A percentile compares a stretch with the other conserved stretches of the same genome.
These are phyloP conservation scores for Euphorbia schlechtendalii DNA, from an alignment of 441 rosid genomes.

Conservation along the genomic window DNA sequence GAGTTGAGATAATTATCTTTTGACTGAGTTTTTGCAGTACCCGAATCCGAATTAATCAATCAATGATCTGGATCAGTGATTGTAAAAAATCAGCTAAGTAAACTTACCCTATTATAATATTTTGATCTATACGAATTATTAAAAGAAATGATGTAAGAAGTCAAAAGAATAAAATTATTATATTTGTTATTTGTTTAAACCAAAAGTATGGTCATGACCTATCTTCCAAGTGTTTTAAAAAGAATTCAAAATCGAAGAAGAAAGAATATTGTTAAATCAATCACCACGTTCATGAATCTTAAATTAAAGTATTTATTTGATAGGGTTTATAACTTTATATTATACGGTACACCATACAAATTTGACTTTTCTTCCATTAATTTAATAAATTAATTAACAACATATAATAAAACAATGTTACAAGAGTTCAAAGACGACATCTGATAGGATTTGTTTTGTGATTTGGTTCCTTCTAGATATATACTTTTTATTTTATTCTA, in stretches of 20 bases:
- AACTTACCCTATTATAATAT: too few species aligned
- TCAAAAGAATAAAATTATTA: neutral
- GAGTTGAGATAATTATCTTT: too few species aligned
- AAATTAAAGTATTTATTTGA: neutral
- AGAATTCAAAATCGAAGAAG: neutral
- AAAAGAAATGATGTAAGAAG: neutral
- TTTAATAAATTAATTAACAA: neutral
- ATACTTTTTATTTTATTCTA: neutral
- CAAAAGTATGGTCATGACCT: neutral
- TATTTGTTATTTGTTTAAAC: neutral
- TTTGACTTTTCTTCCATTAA: constrained; percentile 14
- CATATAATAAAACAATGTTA: neutral
- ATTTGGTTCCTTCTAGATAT: constrained; percentile 5
- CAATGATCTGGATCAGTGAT: too few species aligned
- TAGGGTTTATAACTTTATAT: neutral
- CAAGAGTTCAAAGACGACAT: constrained; percentile 7
- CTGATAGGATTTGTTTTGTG: neutral
- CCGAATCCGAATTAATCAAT: too few species aligned
- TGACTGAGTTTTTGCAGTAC: too few species aligned
- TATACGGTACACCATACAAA: constrained; percentile 1
- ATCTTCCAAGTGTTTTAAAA: neutral
- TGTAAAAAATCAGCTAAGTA: too few species aligned
- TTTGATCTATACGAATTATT: neutral
- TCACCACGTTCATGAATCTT: constrained; percentile 6
- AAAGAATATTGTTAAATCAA: neutral